Evolutionary conservation across 1,139 yeast species (phyloP), one percentile per base, ranked within the genome.

Genomic region (Dujonia santamariae): DNA sequence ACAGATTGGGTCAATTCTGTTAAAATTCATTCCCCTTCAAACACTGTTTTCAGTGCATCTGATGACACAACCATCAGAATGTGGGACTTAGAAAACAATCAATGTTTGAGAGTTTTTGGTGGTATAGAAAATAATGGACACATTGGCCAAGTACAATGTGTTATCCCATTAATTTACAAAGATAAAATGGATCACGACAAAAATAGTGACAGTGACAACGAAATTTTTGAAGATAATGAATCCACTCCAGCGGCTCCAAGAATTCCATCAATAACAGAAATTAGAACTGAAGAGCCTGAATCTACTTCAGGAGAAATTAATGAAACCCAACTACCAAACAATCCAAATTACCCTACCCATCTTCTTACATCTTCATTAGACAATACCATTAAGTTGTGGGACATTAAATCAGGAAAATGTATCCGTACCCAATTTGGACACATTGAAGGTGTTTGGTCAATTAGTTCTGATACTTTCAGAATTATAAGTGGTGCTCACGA

Each of bases 361-460:
- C 58, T 92, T 35, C 61, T 92, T 25, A 83, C 96, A 0, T 87
- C 95, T 7, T 87, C 97, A 1, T 66, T 92, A 37, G 98, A 92
- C 58, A 90, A 88, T 56, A 90, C 97, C 11, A 87, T 92, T 53
- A 88, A 90, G 56, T 61, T 92, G 32, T 92, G 97, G 97, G 95
- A 88, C 48, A 82, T 88, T 23, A 69, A 71, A 42, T 77, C 94
- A 0, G 97, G 97, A 3, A 78, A 78, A 55, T 90, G 97, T 52
- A 78, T 87, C 14, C 72, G 97, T 38, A 90, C 98, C 0, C 90
- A 92, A 55, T 90, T 90, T 61, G 98, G 98, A 4, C 98, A 92
- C 53, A 87, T 90, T 36, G 97, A 92, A 59, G 97, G 97, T 14
- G 96, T 92, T 14, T 90, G 97, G 97, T 86, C 92, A 27, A 84